Base-by-base conservation (phyloP, 164 flowering plant species). In the Vitis rotundifolia region DNA sequence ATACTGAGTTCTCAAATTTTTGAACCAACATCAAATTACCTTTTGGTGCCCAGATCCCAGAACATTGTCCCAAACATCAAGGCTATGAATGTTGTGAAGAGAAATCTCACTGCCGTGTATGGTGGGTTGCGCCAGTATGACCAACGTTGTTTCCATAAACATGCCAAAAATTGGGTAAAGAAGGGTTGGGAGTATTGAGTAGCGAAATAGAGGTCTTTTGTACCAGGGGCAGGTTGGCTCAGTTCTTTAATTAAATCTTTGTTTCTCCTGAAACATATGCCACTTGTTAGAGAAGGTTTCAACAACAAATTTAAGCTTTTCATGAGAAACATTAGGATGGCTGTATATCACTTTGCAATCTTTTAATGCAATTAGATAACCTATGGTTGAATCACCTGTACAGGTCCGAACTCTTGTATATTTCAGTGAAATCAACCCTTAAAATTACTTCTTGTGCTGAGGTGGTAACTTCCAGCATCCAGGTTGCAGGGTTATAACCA, bases 81-180 rank as follows among this genome's bases (percentile, higher is more conserved):
- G 28, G 82, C 80, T 29, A 78, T 72, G 64, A 76, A 49, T 11
- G 76, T 61, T 18, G 84, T 78, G 74, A 76, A 77, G 19, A 78
- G 49, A 50, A 82, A 65, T 59, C 78, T 67, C 9, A 82, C 82
- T 11, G 84, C 84, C 9, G 81, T 78, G 72, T 84, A 82, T 11
- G 73, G 67, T 47, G 85, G 79, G 72, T 84, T 82, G 8, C 85
- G 78, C 87, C 87, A 84, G 73, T 84, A 81, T 22, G 87, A 84
- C 68, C 59, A 67, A 28, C 71, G 74, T 48, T 81, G 87, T 69
- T 84, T 84, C 85, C 81, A 84, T 44, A 81, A 67, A 69, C 85
- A 84, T 53, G 87, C 87, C 58, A 69, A 6, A 70, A 72, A 76
- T 65, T 84, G 87, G n/a, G 52, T 69, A 16, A 71, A 53, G 66